Conservation (phyloP, 768 basidiomycete species). For the Amanita rimosa region DNA sequence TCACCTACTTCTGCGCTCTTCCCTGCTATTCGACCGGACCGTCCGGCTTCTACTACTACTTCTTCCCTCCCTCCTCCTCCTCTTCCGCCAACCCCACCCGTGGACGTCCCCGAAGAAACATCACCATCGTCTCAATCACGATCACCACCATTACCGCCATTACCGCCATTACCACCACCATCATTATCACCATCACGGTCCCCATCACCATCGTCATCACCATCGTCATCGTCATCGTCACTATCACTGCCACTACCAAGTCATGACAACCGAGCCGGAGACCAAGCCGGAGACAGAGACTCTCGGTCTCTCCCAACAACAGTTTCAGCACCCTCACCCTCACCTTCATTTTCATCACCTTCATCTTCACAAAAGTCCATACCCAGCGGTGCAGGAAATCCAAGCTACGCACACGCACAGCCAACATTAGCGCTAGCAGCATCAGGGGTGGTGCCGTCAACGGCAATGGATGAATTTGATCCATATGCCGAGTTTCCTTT, state of each 20-base stretch:
- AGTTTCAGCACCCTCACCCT: background rate
- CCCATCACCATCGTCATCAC: background rate
- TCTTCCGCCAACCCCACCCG: background rate
- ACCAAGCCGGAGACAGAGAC: too few species aligned
- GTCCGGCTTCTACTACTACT: too few species aligned
- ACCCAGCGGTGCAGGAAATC: background rate
- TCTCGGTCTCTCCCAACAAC: too few species aligned
- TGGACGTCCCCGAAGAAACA: background rate
- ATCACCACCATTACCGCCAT: background rate
- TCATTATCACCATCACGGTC: background rate
- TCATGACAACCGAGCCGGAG: background rate
- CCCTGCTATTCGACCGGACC: too few species aligned
- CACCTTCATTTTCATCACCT: too few species aligned
- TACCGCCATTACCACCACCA: background rate
- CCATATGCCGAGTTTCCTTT: background rate
- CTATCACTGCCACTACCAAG: background rate
- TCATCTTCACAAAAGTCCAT: too few species aligned
- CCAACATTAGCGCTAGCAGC: background rate
- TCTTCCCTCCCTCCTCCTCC: too few species aligned
- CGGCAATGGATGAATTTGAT: background rate
- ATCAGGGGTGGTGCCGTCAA: too few species aligned
- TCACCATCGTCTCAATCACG: background rate
- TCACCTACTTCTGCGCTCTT: too few species aligned
- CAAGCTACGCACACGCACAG: background rate
- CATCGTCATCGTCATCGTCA: background rate